Evolutionary conservation across 345 rosid genomes (phyloP).

Genomic region (Excoecaria cochinchinensis): DNA sequence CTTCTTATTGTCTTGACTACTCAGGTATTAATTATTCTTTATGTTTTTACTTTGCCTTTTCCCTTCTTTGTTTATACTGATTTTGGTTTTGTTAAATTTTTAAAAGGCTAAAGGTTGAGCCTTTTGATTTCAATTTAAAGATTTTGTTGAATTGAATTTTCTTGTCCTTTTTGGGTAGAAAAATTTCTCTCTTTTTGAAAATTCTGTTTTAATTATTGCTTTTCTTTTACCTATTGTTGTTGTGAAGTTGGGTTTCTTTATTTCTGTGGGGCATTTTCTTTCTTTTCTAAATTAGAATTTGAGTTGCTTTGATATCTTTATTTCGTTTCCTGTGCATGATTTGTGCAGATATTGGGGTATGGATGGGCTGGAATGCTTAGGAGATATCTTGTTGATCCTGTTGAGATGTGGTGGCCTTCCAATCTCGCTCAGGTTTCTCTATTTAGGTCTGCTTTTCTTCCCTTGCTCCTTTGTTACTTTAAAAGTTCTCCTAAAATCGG

Average conservation of each 20-base stretch:
- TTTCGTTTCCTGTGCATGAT: slow-evolving; percentile 2
- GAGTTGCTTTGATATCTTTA: background rate
- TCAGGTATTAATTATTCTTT: slow-evolving; percentile 46
- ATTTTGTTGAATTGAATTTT: background rate
- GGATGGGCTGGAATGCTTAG: slow-evolving; percentile 99
- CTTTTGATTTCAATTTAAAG: background rate
- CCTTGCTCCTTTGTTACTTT: background rate
- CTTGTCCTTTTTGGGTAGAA: background rate
- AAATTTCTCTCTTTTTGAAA: background rate
- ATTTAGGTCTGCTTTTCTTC: slow-evolving; percentile 57
- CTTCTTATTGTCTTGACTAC: slow-evolving; percentile 83
- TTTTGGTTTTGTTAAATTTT: background rate
- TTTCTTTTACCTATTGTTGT: background rate
- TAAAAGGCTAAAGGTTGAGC: background rate
- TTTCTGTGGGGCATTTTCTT: background rate
- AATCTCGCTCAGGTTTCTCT: slow-evolving; percentile 98
- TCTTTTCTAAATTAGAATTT: background rate
- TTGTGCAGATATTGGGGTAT: slow-evolving; percentile 74
- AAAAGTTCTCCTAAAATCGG: background rate
- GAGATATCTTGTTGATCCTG: slow-evolving; percentile 94
- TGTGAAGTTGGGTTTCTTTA: background rate
- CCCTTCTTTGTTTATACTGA: background rate
- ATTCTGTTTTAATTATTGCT: background rate
- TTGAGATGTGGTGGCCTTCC: slow-evolving; percentile 99
- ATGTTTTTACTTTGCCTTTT: background rate